Conservation (phyloP, 208 protist species). For the Leishmania braziliensis region DNA sequence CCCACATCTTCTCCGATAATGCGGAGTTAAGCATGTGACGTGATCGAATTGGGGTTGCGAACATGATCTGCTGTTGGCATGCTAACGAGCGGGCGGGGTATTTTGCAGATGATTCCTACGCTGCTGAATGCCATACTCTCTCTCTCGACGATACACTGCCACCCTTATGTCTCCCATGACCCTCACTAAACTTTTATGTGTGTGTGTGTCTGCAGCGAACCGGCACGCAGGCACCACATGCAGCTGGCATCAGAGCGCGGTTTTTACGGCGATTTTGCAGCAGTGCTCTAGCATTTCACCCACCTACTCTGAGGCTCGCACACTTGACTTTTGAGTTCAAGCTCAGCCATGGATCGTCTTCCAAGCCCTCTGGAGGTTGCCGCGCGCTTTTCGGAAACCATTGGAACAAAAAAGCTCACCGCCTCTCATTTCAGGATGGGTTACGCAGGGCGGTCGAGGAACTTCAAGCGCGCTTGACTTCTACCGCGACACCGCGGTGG, state of each 20-base stretch:
- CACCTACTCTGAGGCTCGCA: background rate
- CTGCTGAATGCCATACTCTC: background rate
- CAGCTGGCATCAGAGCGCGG: background rate
- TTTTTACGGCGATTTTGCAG: background rate
- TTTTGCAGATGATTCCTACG: background rate
- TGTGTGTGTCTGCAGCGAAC: background rate
- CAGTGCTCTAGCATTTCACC: background rate
- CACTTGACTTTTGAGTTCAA: background rate
- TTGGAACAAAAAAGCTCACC: background rate
- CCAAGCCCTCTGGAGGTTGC: background rate
- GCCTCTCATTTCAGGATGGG: background rate
- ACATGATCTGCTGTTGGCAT: background rate
- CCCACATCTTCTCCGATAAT: background rate
- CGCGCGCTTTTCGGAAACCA: background rate
- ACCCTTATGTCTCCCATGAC: background rate
- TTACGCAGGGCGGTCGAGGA: background rate
- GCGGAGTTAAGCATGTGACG: background rate
- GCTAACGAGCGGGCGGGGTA: background rate
- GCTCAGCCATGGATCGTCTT: background rate
- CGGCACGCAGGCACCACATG: background rate
- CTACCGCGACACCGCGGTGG: constrained; percentile 50
- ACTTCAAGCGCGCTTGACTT: constrained; percentile 24
- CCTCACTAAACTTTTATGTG: background rate
- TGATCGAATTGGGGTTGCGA: background rate
- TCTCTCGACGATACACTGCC: background rate